A percentile compares a stretch with the other conserved stretches of the same genome.
phyloP scores from a whole-genome alignment of 164 flowering plant genomes.

The Buxus sempervirens region DNA sequence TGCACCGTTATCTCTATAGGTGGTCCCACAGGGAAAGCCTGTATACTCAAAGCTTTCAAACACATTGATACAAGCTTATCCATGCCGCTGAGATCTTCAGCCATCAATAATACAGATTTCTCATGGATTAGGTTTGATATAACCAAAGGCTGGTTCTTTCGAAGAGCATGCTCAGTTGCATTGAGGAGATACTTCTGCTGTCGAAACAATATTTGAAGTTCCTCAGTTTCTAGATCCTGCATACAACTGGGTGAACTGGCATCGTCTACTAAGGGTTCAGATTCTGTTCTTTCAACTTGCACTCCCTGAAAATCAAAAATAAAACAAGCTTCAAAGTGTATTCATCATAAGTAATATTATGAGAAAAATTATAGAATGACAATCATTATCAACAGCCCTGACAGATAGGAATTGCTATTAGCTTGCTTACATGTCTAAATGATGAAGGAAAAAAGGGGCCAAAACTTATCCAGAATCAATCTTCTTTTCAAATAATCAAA shows the following conservation, averaged over 20 bases:
- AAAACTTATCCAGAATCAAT: no score
- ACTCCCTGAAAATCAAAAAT: slow-evolving; percentile 57
- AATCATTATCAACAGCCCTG: no score
- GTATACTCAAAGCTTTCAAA: slow-evolving; percentile 67
- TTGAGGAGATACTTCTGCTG: slow-evolving; percentile 60
- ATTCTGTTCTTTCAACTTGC: slow-evolving; percentile 55
- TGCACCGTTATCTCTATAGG: slow-evolving; percentile 33
- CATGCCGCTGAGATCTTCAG: slow-evolving; percentile 50
- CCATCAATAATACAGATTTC: slow-evolving; percentile 37
- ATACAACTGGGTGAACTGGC: slow-evolving; percentile 31
- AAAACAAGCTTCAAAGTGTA: slow-evolving; percentile 2
- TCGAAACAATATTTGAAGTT: slow-evolving; percentile 38
- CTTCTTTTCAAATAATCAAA: not conserved
- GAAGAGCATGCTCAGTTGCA: slow-evolving; percentile 79
- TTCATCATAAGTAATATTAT: not conserved
- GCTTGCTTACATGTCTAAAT: no score
- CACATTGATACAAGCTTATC: slow-evolving; percentile 57
- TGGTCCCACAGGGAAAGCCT: slow-evolving; percentile 38
- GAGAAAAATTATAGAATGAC: no score
- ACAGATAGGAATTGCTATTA: no score
- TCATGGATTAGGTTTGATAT: slow-evolving; percentile 76
- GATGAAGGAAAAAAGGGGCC: no score
- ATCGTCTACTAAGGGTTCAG: slow-evolving; percentile 32
- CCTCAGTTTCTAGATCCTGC: slow-evolving; percentile 45
- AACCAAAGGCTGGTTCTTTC: slow-evolving; percentile 76